Evolutionary conservation across 768 basidiomycete genomes (phyloP).

Genomic region (Lactarius indigo): DNA sequence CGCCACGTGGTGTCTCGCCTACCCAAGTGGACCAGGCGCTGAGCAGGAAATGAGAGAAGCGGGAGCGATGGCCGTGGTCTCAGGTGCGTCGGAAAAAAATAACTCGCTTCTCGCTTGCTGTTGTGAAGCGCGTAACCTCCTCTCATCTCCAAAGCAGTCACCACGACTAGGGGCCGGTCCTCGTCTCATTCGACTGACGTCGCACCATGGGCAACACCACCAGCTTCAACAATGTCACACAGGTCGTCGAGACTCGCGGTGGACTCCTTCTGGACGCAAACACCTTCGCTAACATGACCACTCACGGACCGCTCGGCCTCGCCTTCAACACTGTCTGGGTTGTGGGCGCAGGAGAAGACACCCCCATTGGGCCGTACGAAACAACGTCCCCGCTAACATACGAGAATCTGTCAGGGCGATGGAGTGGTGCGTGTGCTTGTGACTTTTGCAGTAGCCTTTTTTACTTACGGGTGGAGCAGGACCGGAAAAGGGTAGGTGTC

Average conservation of each 20-base stretch:
- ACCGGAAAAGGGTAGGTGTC: conserved; percentile 13
- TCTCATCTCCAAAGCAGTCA: background rate
- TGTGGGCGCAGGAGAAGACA: background rate
- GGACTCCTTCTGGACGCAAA: conserved; percentile 18
- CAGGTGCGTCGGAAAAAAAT: background rate
- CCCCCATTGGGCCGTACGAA: conserved; percentile 15
- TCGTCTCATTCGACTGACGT: background rate
- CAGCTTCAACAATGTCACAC: conserved; percentile 12
- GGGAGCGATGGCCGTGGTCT: background rate
- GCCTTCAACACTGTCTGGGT: conserved; percentile 16
- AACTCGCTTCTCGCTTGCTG: background rate
- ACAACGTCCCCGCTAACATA: background rate
- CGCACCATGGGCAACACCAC: conserved; percentile 9
- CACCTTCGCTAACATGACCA: conserved; percentile 4
- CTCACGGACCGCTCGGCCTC: conserved; percentile 3
- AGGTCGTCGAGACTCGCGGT: conserved; percentile 2
- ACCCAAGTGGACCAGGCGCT: background rate
- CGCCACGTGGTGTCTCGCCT: background rate
- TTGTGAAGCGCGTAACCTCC: background rate
- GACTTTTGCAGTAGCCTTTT: background rate
- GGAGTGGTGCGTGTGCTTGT: conserved; percentile 13
- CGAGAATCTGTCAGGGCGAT: conserved; percentile 12
- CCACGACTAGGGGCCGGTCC: background rate
- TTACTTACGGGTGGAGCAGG: conserved; percentile 11
- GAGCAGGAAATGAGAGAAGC: background rate